Evolutionary conservation across 345 rosid genomes (phyloP), one percentile per base, ranked within the genome.

Genomic region (Corchorus olitorius): DNA sequence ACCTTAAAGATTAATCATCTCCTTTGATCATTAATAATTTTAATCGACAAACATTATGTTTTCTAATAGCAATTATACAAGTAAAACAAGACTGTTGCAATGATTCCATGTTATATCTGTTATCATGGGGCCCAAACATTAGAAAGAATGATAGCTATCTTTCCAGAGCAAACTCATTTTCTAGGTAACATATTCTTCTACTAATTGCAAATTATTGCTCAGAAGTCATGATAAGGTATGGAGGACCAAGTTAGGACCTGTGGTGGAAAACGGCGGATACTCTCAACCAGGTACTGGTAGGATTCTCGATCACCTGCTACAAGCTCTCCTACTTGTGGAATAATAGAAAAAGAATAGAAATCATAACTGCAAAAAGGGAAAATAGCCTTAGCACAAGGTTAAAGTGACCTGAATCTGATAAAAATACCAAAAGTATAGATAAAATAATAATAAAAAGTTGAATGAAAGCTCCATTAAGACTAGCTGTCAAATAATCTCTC

Each of bases 231-330:
- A 69, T 13, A 41, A n/a, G 19, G 62, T 14, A 66, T 37, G 15
- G 39, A 55, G 68, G 72, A 45, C 9, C 6, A n/a, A 48, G 54
- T 43, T 65, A 75, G 54, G 65, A 91, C 96, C 99, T 96, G 99
- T 22, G 90, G 81, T 22, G 99, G 99, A 78, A 93, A 96, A 46
- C 91, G 91, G 19, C 97, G 99, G 58, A 93, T 82, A 53, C 99
- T 96, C 85, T 96, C 99, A 62, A 96, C 94, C 77, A 96, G 85
- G 86, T 96, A 96, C 73, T 93, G 94, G 78, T 96, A 96, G 1
- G 99, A 93, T 73, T 85, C 89, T 15, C 89, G 81, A 74, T 93
- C 97, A 76, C 98, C 93, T 0, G 93, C 92, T 27, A 96, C 92
- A 56, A 92, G 81, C 81, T 88, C 97, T 58, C 98, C 99, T 35